These are phyloP conservation scores for Populus simonii DNA, from an alignment of 345 rosid genomes.

Conservation along the genomic window DNA sequence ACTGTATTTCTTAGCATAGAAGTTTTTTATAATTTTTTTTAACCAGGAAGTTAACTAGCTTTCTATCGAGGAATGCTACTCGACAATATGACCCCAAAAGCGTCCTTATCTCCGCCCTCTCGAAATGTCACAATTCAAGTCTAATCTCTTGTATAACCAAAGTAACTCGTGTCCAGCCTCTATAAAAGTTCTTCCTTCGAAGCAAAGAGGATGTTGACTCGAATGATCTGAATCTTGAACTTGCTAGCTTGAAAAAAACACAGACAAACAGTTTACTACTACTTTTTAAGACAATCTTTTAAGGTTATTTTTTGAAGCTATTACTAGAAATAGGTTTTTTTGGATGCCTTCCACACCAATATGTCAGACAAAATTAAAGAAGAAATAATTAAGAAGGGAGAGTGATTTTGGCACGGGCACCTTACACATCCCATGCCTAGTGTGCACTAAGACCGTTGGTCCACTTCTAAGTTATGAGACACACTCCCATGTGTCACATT, in stretches of 20 bases:
- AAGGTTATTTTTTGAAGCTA: neutral
- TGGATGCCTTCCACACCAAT: neutral
- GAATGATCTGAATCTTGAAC: neutral
- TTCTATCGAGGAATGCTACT: neutral
- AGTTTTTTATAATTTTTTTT: no score
- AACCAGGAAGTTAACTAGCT: neutral
- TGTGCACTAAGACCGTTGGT: neutral
- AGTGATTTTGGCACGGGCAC: neutral
- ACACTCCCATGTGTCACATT: neutral
- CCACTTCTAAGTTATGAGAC: neutral
- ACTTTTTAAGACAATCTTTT: neutral
- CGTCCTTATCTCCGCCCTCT: no score
- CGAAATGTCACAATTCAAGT: neutral
- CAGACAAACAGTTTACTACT: neutral
- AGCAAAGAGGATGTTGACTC: neutral
- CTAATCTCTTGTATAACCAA: neutral
- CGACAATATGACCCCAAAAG: neutral
- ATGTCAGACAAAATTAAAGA: neutral
- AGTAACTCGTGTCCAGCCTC: neutral
- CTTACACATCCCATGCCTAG: neutral
- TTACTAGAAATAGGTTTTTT: neutral
- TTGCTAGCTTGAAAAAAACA: neutral
- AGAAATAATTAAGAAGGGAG: neutral
- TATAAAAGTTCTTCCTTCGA: neutral
- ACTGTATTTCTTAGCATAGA: neutral